phyloP scores from a whole-genome alignment of 176 grass and related monocot genomes.

The Otatea glauca region DNA sequence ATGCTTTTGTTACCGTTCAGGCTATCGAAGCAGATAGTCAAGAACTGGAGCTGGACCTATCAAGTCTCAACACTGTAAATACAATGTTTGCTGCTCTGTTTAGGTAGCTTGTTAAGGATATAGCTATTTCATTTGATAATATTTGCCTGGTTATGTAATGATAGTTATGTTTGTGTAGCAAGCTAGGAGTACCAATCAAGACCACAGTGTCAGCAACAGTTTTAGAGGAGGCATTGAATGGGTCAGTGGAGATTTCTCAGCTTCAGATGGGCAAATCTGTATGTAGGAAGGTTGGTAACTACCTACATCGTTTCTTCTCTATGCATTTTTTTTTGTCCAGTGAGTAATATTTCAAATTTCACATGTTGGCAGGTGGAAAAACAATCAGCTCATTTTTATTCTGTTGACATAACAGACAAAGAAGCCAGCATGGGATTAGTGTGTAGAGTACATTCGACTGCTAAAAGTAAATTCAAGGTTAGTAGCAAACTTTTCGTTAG shows the following conservation, averaged over 20 bases:
- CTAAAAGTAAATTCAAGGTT: constrained; percentile 99
- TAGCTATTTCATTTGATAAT: constrained; percentile 29
- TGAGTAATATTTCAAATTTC: constrained; percentile 39
- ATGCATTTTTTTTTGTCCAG: constrained; percentile 3
- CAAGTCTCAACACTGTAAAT: constrained; percentile 98
- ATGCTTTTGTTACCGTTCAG: constrained; percentile 50
- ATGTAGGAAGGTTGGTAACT: constrained; percentile 67
- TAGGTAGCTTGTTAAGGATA: constrained; percentile 61
- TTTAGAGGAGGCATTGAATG: constrained; percentile 91
- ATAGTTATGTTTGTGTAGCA: constrained; percentile 59
- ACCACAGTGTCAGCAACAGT: constrained; percentile 98
- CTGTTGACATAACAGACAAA: constrained; percentile 82
- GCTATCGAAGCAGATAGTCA: constrained; percentile 89
- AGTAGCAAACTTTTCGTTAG: constrained; percentile 29
- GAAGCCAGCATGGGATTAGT: constrained; percentile 84
- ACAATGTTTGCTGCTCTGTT: constrained; percentile 98
- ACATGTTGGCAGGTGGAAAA: constrained; percentile 83
- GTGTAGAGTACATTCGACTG: constrained; percentile 80
- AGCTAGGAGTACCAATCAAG: constrained; percentile 95
- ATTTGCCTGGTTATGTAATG: constrained; percentile 27
- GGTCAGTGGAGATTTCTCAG: constrained; percentile 62
- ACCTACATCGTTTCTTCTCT: constrained; percentile 32
- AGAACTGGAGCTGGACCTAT: constrained; percentile 95
- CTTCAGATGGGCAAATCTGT: constrained; percentile 69
- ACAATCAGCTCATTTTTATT: constrained; percentile 97